Evolutionary conservation across 2,329 filamentous ascomycete species (phyloP).

Genomic region (Exophiala xenobiotica): DNA sequence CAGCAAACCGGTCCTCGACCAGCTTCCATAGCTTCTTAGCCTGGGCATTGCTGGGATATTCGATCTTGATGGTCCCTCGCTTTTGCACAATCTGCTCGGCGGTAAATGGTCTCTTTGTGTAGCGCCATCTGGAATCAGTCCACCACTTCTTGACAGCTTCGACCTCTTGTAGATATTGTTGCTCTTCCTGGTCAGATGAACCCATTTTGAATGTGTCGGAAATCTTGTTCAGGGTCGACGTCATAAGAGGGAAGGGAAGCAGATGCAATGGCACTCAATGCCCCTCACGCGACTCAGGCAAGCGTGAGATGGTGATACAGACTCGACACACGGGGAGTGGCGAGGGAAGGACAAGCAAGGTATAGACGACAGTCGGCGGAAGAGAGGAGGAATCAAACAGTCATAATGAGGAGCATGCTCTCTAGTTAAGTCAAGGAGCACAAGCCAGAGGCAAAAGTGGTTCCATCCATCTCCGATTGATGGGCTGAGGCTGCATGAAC

Average conservation of each 20-base stretch:
- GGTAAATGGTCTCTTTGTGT: conserved; percentile 89
- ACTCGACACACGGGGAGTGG: background rate
- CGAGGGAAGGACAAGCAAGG: background rate
- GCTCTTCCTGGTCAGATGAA: conserved; percentile 64
- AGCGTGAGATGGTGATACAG: background rate
- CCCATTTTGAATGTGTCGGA: conserved; percentile 37
- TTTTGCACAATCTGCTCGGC: conserved; percentile 97
- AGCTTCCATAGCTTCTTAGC: conserved; percentile 94
- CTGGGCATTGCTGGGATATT: conserved; percentile 85
- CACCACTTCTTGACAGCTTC: conserved; percentile 91
- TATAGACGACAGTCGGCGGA: conserved; percentile 4
- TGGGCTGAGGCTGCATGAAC: no score
- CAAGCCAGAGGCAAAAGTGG: conserved; percentile 4
- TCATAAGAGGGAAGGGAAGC: conserved; percentile 7
- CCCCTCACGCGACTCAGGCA: conserved; percentile 2
- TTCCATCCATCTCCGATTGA: conserved; percentile 14
- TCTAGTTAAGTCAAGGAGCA: conserved; percentile 18
- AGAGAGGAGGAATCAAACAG: conserved; percentile 6
- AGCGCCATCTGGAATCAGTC: conserved; percentile 85
- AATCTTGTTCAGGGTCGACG: conserved; percentile 17
- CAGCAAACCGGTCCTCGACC: conserved; percentile 81
- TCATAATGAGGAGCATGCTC: conserved; percentile 7
- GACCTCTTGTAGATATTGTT: conserved; percentile 78
- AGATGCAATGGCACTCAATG: background rate
- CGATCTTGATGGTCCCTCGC: conserved; percentile 83